Base-by-base conservation (phyloP, 352 stramenopile species). In the Globisporangium cystogenes region DNA sequence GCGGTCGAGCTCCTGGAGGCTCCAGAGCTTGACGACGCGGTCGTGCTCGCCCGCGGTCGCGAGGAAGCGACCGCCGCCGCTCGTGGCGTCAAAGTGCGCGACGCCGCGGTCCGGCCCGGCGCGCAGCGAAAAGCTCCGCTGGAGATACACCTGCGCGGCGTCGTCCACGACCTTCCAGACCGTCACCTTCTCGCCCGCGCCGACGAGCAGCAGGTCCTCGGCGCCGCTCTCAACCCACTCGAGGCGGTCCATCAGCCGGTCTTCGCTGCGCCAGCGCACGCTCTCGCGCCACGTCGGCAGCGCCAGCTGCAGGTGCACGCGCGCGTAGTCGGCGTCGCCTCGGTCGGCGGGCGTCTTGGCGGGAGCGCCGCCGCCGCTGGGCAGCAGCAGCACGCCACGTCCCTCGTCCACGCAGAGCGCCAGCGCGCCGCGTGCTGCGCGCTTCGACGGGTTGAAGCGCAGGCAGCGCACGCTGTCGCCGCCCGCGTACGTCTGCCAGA, bases 151-250 rank as follows among this genome's bases (percentile, higher is more conserved):
- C 23, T 87, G 70, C 24, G 86, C 84, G 0, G 78, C 74, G 50
- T 95, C 84, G 42, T 93, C 73, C 12, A 91, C 75, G 10, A 95
- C 36, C 57, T 91, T 93, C 82, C 82, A 95, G 40, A 90, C 74
- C 20, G 76, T 84, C 41, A 95, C 53, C 54, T 84, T 83, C 45
- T 87, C 75, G 8, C 78, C 84, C 2, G 64, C 76, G 29, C 76
- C 84, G 12, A 85, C 48, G 36, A 93, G 57, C n/a, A 85, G 64
- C 15, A 93, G 68, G 37, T 92, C 49, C 43, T 86, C 77, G 20
- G 88, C 80, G 0, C 75, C 79, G 20, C 63, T 82, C 33, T 89
- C 77, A 14, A 88, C 73, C 82, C 82, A 92, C 60, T 84, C 69
- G 35, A 92, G 51, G n/a, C 76, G 78, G 42, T 71, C 82, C 59